A percentile compares a stretch with the other conserved stretches of the same genome.
Conservation (phyloP, 805 yeast species). For the Sugiyamaella mastotermitis region DNA sequence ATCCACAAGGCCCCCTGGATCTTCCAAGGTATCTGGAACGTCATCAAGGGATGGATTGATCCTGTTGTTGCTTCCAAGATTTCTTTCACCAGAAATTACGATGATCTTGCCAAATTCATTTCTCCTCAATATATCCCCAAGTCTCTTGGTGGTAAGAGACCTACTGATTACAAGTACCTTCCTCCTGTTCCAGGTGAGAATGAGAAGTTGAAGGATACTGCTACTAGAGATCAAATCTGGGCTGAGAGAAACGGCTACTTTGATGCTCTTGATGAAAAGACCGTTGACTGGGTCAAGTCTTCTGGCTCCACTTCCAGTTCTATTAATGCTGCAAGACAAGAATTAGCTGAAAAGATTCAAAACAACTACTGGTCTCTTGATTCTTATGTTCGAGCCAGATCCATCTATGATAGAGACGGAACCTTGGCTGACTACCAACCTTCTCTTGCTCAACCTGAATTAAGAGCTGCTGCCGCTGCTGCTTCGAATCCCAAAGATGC, state of each 20-base stretch:
- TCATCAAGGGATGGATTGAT: constrained; percentile 89
- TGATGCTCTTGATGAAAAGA: constrained; percentile 52
- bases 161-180: constrained; percentile 51
- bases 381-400: constrained; percentile 74
- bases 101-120: constrained; percentile 63
- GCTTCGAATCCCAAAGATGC: not conserved
- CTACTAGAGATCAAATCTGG: constrained; percentile 39
- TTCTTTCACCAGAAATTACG: constrained; percentile 63
- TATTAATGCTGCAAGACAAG: constrained; percentile 39
- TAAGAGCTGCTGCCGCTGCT: constrained; percentile 3
- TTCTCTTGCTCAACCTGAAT: constrained; percentile 16
- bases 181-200: constrained; percentile 59
- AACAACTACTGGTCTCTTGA: constrained; percentile 66
- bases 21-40: constrained; percentile 89
- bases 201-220: constrained; percentile 38
- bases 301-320: constrained; percentile 46
- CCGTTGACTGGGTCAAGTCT: constrained; percentile 67
- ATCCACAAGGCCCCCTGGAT: constrained; percentile 97
- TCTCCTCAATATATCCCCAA: constrained; percentile 56
- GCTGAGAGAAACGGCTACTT: constrained; percentile 51
- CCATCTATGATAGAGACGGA: constrained; percentile 76
- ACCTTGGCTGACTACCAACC: constrained; percentile 37
- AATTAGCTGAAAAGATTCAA: constrained; percentile 46
- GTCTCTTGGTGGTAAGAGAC: constrained; percentile 69
- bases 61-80: constrained; percentile 94